Evolutionary conservation across 129 eudicot species (phyloP), one percentile per base, ranked within the genome.

Genomic region (Artemisia annua): DNA sequence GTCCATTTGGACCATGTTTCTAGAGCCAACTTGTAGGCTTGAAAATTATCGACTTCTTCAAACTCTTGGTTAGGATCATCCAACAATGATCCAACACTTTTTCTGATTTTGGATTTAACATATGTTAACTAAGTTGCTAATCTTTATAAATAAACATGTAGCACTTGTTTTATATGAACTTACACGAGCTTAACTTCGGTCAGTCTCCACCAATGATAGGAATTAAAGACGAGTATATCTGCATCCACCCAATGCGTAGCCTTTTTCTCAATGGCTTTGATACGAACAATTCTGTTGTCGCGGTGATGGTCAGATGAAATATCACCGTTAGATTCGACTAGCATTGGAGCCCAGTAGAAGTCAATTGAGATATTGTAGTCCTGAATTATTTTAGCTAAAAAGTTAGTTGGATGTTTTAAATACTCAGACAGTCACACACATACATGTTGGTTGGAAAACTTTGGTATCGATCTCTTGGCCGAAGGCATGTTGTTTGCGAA

Each of bases 311-410:
- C 44, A 1, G 68, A 49, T 50, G 91, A 84, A 74, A 81, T 86
- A 70, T 89, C 96, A 11, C 76, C 69, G 52, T 87, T 90, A 0
- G 94, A 90, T 54, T 90, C 94, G 11, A 90, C 91, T 10, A 90
- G 66, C 75, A 87, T 51, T 7, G 96, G 96, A 5, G 85, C 85
- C 96, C 96, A 90, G 32, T 87, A 87, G 50, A 87, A 90, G n/a
- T 81, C 96, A 15, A 90, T 79, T 0, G 93, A 75, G 3, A 86
- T 92, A 81, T 89, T 85, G 78, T 87, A 85, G 53, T 81, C 91
- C 93, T 89, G 20, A 4, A 53, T 5, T 3, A 18, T 3, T 15
- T 53, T 52, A n/a, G 18, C 58, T n/a, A 53, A 18, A 35, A 14
- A 53, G 20, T 53, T 53, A 53, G 58, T 53, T n/a, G 20, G 20